phyloP scores from a whole-genome alignment of 331 rosid species.

The Quercus tomentella region DNA sequence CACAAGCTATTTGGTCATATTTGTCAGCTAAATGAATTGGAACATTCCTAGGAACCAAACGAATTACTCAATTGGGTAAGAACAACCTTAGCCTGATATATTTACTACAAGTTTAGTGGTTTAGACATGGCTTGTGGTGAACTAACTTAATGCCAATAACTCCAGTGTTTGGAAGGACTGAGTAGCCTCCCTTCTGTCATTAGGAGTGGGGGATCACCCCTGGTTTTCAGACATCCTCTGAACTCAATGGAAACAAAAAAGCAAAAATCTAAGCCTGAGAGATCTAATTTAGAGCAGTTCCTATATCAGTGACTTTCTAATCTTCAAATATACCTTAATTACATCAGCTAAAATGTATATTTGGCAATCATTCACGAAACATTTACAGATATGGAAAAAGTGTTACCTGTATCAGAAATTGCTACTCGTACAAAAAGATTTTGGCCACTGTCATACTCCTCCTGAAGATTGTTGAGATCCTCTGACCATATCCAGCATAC shows the following conservation, averaged over 20 bases:
- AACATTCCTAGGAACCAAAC: too few relatives aligned
- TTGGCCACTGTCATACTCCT: conserved; percentile 50
- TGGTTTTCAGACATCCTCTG: not conserved
- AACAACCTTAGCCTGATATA: too few relatives aligned
- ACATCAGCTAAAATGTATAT: not conserved
- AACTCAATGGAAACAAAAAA: not conserved
- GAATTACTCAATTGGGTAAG: too few relatives aligned
- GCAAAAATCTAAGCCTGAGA: not conserved
- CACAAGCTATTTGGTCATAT: not conserved
- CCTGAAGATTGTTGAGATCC: conserved; percentile 72
- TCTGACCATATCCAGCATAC: conserved; percentile 73
- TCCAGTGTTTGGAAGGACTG: too few relatives aligned
- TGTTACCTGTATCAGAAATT: conserved; percentile 58
- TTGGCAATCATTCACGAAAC: too few relatives aligned
- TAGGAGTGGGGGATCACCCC: not conserved
- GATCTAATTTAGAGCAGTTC: not conserved
- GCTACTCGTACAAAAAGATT: conserved; percentile 54
- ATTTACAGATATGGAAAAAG: not conserved
- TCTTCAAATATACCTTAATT: not conserved
- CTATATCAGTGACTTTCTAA: not conserved
- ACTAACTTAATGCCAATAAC: too few relatives aligned
- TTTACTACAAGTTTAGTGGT: too few relatives aligned
- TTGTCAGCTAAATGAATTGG: too few relatives aligned
- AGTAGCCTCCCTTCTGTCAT: not conserved
- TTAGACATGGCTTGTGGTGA: too few relatives aligned